A percentile compares a stretch with the other conserved stretches of the same genome.
These are phyloP conservation scores for Coleophoma crateriformis DNA, from an alignment of 2,329 filamentous ascomycete genomes.

Conservation along the genomic window DNA sequence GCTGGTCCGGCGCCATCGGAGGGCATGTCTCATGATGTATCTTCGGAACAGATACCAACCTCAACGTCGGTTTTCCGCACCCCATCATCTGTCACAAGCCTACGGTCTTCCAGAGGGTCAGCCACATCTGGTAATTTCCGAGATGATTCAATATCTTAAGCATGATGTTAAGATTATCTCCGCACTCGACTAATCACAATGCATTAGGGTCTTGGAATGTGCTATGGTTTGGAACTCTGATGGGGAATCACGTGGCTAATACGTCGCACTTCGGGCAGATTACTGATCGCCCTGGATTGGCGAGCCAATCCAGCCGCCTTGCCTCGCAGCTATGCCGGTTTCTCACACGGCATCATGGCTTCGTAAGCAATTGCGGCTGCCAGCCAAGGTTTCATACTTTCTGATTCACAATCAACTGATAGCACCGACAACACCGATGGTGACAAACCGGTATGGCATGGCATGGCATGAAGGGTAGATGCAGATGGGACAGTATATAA, in stretches of 20 bases:
- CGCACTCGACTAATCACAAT: neutral
- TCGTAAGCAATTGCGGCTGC: neutral
- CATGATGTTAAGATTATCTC: too few relatives aligned
- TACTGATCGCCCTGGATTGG: neutral
- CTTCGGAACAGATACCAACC: slow-evolving; percentile 45
- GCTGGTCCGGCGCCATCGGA: neutral
- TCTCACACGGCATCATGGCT: neutral
- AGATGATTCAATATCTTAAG: neutral
- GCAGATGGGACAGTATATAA: too few relatives aligned
- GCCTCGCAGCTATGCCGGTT: neutral
- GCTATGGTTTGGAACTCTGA: too few relatives aligned
- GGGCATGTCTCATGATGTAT: slow-evolving; percentile 22
- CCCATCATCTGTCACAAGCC: slow-evolving; percentile 30
- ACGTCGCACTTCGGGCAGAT: neutral
- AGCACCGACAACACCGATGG: too few relatives aligned
- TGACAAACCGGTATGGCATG: too few relatives aligned
- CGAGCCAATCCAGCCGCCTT: too few relatives aligned
- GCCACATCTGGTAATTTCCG: neutral
- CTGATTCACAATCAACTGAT: too few relatives aligned
- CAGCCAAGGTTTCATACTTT: neutral
- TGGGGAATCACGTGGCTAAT: neutral
- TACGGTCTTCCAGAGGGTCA: neutral
- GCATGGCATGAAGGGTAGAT: too few relatives aligned
- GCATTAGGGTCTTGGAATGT: too few relatives aligned
- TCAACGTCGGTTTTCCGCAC: slow-evolving; percentile 61